Evolutionary conservation across 208 protist species (phyloP), one percentile per base, ranked within the genome.

Genomic region (Leishmania tropica): DNA sequence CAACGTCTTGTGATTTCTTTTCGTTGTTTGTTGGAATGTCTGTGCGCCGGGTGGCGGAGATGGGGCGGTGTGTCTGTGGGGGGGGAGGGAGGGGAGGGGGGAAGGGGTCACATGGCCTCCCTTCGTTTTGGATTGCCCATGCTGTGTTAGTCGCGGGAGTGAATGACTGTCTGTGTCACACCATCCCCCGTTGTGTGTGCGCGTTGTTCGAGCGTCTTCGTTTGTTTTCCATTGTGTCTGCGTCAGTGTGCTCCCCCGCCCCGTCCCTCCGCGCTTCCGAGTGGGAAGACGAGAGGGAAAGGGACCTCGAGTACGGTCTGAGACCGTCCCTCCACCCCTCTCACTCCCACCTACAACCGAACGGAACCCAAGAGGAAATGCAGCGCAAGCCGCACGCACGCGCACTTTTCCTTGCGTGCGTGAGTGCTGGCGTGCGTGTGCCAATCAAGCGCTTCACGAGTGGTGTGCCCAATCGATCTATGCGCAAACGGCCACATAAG

Each of bases 191-290:
- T 28, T 54, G 68, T 54, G 0, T 13, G 68, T 74, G 19, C 54
- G 42, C n/a, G n/a, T n/a, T n/a, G n/a, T n/a, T n/a, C n/a, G 70
- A 70, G 51, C 56, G 37, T 60, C 31, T 54, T 28, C 3, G 31
- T 71, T 81, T 74, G 75, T 54, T 5, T 51, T 76, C 51, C n/a
- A 60, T 81, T n/a, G 40, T 47, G 8, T 48, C 24, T 24, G 54
- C 54, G 54, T 58, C 54, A 0, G 54, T 58, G 54, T n/a, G 17
- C 56, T n/a, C 28, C 10, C 62, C 28, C 3, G 28, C 62, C 15
- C 4, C 31, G 11, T 40, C 11, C 31, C 10, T 40, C 31, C 62
- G 0, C 60, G 0, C 21, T 21, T 15, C 31, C 60, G n/a, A 24
- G n/a, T 10, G n/a, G 11, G 31, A 24, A 67, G 10, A 67, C 60